Percentiles rank a stretch among this genome's conserved stretches.
phyloP scores from a whole-genome alignment of 768 basidiomycete species.

The Omphalotus guepiniiformis region DNA sequence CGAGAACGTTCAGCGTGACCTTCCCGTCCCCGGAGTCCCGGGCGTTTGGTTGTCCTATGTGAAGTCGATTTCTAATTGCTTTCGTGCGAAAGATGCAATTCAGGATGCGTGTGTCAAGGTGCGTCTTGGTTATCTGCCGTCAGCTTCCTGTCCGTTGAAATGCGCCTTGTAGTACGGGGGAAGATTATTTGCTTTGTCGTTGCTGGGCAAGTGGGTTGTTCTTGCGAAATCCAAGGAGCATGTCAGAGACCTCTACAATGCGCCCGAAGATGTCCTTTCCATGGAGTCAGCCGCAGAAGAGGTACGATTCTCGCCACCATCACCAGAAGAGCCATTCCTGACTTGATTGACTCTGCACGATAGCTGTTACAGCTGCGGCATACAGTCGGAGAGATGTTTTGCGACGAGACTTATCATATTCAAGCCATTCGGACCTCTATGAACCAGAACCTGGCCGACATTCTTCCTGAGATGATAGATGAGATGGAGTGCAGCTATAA shows the following conservation, averaged over 20 bases:
- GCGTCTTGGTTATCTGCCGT: not conserved
- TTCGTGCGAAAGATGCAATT: not conserved
- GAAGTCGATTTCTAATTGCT: not conserved
- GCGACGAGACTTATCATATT: conserved; percentile 31
- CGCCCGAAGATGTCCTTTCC: conserved; percentile 13
- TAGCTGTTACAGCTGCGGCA: conserved; percentile 35
- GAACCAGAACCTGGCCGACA: conserved; percentile 26
- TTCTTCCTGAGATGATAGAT: conserved; percentile 29
- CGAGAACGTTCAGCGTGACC: not conserved
- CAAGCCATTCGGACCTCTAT: conserved; percentile 26
- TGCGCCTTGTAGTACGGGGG: conserved; percentile 8
- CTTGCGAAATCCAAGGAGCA: conserved; percentile 8
- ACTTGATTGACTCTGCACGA: not conserved
- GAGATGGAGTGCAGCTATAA: conserved; percentile 29
- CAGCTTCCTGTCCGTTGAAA: not conserved
- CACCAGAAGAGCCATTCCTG: not conserved
- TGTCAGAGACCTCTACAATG: conserved; percentile 12
- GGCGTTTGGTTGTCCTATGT: not conserved
- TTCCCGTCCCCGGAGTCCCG: not conserved
- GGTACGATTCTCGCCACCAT: too few relatives aligned
- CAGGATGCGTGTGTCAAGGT: not conserved
- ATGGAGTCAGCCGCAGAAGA: conserved; percentile 17
- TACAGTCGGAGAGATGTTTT: conserved; percentile 30
- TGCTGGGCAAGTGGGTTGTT: conserved; percentile 13
- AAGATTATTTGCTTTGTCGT: conserved; percentile 11